Base-by-base conservation (phyloP, 1,139 yeast genomes). In the Hemisphaericaspora lyxosophila region DNA sequence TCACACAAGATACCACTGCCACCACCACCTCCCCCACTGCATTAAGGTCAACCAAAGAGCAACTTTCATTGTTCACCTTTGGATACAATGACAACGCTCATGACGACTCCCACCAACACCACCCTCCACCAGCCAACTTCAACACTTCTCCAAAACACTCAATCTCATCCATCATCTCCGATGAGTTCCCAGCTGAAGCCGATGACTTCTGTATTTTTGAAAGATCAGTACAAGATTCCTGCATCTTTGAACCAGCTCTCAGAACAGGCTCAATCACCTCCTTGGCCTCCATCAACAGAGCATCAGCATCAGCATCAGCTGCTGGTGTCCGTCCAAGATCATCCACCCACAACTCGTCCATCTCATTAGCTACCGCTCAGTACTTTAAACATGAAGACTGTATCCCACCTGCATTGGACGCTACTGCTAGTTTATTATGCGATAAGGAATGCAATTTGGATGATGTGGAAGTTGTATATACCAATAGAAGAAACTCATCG, bases 351-450 rank as follows among this genome's bases (percentile, higher is more conserved):
- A 58, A 58, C 39, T 57, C 67, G 16, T 50, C 60, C 19, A 45
- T 62, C 31, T 55, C 65, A 16, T 48, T 60, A 38, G 49, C 56
- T n/a, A 42, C 40, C 19, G 35, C 37, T 17, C 34, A 35, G 23
- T 62, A 62, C 29, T 57, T 66, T 41, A 63, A 64, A 41, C 62
- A 59, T 30, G 75, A 86, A 55, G 88, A 86, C 58, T 79, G 69
- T 49, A 85, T 86, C 35, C 89, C 95, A 1, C 89, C 96, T 2
- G 89, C 89, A 7, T 68, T 88, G 53, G 95, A 86, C 53, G 90
- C 90, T 7, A 75, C 90, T 18, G 78, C 92, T 3, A 72, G 79
- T 33, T 72, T 83, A 26, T 69, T 85, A 36, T 73, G 74, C 30
- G 82, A 79, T 49, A 64, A 74, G 31, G 61, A 67, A 36, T 68